Evolutionary conservation across 1,284 basidiomycete genomes (phyloP).

Genomic region (Mycosarcoma mackinlayi): DNA sequence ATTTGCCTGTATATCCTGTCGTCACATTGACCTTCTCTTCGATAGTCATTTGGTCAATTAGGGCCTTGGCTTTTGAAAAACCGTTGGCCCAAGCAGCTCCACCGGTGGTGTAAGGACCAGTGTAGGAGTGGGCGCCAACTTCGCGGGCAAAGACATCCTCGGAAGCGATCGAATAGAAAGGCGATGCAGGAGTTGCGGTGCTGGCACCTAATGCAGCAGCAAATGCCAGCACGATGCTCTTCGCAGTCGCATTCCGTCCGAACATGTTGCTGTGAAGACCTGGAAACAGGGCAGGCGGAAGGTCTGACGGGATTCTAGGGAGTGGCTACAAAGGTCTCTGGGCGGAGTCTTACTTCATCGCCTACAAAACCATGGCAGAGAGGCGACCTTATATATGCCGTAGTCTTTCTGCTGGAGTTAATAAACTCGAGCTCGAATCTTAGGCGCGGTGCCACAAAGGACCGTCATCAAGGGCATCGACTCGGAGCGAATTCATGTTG

Average conservation of each 20-base stretch:
- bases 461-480: too few species aligned
- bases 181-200: conserved; percentile 6
- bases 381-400: too few species aligned
- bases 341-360: too few species aligned
- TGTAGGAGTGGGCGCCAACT: conserved; percentile 30
- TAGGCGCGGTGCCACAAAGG: too few species aligned
- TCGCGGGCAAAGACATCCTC: conserved; percentile 21
- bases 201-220: conserved; percentile 3
- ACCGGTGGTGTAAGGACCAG: conserved; percentile 40
- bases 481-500: too few species aligned
- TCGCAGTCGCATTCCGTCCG: conserved; percentile 7
- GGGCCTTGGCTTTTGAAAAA: conserved; percentile 71
- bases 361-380: too few species aligned
- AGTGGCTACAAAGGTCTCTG: too few species aligned
- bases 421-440: too few species aligned
- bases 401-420: too few species aligned
- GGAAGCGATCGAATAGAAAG: not conserved
- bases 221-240: conserved; percentile 10
- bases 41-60: conserved; percentile 68
- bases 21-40: conserved; percentile 71
- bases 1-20: conserved; percentile 64
- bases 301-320: too few species aligned
- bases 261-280: not conserved
- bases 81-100: conserved; percentile 73
- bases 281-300: too few species aligned